Evolutionary conservation across 1,139 yeast genomes (phyloP).

Genomic region (Saccharomyces hybrid): DNA sequence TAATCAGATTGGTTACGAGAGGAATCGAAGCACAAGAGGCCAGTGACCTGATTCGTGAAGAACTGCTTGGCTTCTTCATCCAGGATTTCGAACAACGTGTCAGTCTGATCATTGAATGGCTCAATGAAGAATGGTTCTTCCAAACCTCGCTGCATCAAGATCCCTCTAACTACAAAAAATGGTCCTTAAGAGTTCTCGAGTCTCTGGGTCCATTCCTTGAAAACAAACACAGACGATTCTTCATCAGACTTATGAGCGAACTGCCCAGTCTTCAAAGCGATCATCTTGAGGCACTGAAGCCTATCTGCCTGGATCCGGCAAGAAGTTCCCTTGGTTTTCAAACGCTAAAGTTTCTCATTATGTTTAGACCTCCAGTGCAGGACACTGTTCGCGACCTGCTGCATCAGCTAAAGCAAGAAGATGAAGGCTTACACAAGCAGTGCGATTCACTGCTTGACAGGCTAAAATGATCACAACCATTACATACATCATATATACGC

Average conservation of each 20-base stretch:
- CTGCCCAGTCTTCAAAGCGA: conserved; percentile 64
- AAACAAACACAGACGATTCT: conserved; percentile 66
- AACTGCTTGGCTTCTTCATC: conserved; percentile 66
- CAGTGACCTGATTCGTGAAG: conserved; percentile 57
- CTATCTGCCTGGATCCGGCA: conserved; percentile 80
- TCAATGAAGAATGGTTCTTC: conserved; percentile 91
- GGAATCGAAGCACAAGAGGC: conserved; percentile 47
- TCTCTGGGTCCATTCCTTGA: conserved; percentile 80
- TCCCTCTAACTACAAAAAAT: conserved; percentile 50
- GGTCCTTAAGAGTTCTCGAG: conserved; percentile 71
- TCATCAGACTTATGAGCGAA: conserved; percentile 77
- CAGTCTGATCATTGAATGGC: conserved; percentile 83
- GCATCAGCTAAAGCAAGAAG: conserved; percentile 45
- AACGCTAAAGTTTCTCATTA: conserved; percentile 69
- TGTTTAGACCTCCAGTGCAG: conserved; percentile 86
- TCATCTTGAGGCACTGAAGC: conserved; percentile 56
- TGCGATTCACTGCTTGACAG: conserved; percentile 45
- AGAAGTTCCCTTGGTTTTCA: conserved; percentile 75
- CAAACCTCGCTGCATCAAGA: conserved; percentile 33
- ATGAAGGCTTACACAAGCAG: conserved; percentile 50
- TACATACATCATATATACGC: background rate
- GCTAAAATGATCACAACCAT: background rate
- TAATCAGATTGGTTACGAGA: conserved; percentile 72
- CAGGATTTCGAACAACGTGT: conserved; percentile 66
- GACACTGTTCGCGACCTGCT: conserved; percentile 58